These are phyloP conservation scores for Penicillium sp. DNA, from an alignment of 2,329 filamentous ascomycete genomes.

Conservation along the genomic window DNA sequence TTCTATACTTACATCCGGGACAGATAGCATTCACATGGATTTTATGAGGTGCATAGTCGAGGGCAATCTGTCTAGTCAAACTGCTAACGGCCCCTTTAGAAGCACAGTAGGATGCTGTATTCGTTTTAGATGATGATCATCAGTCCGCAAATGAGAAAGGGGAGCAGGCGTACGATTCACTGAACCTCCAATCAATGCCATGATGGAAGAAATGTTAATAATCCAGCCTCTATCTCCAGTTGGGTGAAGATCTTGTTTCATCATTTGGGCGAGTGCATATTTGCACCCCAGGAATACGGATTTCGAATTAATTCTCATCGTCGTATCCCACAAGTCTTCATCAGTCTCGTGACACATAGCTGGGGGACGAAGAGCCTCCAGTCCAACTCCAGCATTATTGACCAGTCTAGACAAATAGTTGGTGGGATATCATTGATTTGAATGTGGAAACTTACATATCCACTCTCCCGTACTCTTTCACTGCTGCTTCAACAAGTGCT, in stretches of 20 bases:
- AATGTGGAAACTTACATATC: slow-evolving; percentile 1
- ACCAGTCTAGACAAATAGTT: not conserved
- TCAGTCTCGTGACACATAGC: slow-evolving; percentile 20
- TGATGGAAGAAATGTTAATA: slow-evolving; percentile 34
- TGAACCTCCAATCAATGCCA: slow-evolving; percentile 13
- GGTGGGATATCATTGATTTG: not conserved
- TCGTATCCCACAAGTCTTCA: slow-evolving; percentile 49
- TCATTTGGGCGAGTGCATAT: slow-evolving; percentile 41
- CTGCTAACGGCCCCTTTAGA: slow-evolving; percentile 35
- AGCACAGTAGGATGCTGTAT: slow-evolving; percentile 42
- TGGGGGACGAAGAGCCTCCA: not conserved
- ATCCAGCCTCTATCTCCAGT: slow-evolving; percentile 40
- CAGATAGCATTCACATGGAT: slow-evolving; percentile 27
- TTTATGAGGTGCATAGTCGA: slow-evolving; percentile 13
- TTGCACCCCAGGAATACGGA: slow-evolving; percentile 48
- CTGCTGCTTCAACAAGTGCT: not conserved
- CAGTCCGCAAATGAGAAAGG: no score
- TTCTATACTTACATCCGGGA: slow-evolving; percentile 11
- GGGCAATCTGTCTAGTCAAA: slow-evolving; percentile 40
- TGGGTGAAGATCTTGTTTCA: slow-evolving; percentile 36
- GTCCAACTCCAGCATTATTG: slow-evolving; percentile 7
- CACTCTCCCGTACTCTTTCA: slow-evolving; percentile 3
- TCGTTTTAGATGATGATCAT: not conserved
- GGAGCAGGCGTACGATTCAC: slow-evolving; percentile 7
- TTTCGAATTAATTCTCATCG: slow-evolving; percentile 34